Evolutionary conservation across 1,139 yeast genomes (phyloP), one percentile per base, ranked within the genome.

Genomic region (Yamadazyma kanchanaburiensis): DNA sequence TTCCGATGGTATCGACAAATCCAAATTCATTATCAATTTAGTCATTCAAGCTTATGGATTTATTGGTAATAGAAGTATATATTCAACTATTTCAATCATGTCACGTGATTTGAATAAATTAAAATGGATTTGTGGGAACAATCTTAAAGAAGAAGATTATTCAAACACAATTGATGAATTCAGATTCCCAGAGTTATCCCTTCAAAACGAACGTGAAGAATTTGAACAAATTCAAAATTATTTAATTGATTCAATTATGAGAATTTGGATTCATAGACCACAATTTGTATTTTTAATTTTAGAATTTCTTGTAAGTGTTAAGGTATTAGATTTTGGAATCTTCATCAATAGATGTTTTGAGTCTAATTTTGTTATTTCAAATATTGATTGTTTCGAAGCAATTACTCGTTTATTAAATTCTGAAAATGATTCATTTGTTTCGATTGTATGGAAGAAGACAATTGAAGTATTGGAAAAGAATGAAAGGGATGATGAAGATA

Each of bases 41-140:
- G 58, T 88, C 15, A 69, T 82, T 42, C 89, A 86, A 48, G 70
- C 84, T 0, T 70, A 87, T 33, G 84, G 94, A 27, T 81, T 79
- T 47, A 79, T 88, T 38, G 96, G 97, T 15, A 82, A 87, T 27
- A 74, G 97, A 51, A 88, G 97, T 0, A 72, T 89, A 27, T 85
- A 95, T 15, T 95, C 94, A 34, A 88, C 88, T 24, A 80, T 79
- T 32, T 77, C 77, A 43, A 80, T 84, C 51, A 66, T 87, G 37
- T 68, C 71, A 24, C 72, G 80, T 37, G 73, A 80, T 32, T 58
- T 67, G 21, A 67, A 65, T 26, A 69, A 78, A 34, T 59, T 89
- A 41, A 62, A 61, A 42, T 65, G 49, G 43, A 46, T 65, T 23
- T 53, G 64, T 38, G 74, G 74, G 1, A 42, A 53, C 13, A 40